Percentiles rank a stretch among this genome's conserved stretches.
phyloP scores from a whole-genome alignment of 768 basidiomycete species.

The Trametes gibbosa region DNA sequence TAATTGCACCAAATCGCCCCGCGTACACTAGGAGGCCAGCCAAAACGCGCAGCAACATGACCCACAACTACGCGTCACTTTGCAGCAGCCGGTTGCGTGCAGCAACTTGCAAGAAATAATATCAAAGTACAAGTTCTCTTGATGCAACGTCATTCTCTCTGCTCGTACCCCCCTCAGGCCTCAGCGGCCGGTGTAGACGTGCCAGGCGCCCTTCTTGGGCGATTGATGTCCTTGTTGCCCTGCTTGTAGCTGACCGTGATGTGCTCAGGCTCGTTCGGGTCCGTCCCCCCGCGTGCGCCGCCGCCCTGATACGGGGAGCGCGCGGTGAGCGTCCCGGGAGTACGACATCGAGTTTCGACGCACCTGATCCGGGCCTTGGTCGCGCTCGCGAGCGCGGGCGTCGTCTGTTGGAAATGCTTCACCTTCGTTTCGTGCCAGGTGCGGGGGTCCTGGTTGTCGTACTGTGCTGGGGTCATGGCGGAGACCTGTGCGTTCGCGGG shows the following conservation, averaged over 20 bases:
- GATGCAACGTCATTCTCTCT: too few relatives aligned
- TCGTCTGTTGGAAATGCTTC: neutral
- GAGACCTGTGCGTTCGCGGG: neutral
- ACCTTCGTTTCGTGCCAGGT: neutral
- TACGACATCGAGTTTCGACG: too few relatives aligned
- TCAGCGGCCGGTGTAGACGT: neutral
- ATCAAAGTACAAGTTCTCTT: too few relatives aligned
- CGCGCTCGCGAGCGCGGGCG: neutral
- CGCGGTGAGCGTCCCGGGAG: too few relatives aligned
- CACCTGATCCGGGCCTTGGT: neutral
- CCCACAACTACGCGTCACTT: too few relatives aligned
- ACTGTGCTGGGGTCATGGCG: neutral
- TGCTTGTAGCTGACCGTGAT: neutral
- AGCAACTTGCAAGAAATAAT: too few relatives aligned
- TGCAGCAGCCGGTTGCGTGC: too few relatives aligned
- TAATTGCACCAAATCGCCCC: too few relatives aligned
- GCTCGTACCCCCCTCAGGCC: too few relatives aligned
- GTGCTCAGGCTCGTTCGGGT: neutral
- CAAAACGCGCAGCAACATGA: too few relatives aligned
- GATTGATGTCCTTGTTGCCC: neutral
- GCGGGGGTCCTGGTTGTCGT: neutral
- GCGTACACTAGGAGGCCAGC: too few relatives aligned
- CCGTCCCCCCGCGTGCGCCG: neutral
- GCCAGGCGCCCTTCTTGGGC: neutral
- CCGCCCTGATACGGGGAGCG: too few relatives aligned